Evolutionary conservation across 345 rosid genomes (phyloP), one percentile per base, ranked within the genome.

Genomic region (Eutrema heterophyllum): DNA sequence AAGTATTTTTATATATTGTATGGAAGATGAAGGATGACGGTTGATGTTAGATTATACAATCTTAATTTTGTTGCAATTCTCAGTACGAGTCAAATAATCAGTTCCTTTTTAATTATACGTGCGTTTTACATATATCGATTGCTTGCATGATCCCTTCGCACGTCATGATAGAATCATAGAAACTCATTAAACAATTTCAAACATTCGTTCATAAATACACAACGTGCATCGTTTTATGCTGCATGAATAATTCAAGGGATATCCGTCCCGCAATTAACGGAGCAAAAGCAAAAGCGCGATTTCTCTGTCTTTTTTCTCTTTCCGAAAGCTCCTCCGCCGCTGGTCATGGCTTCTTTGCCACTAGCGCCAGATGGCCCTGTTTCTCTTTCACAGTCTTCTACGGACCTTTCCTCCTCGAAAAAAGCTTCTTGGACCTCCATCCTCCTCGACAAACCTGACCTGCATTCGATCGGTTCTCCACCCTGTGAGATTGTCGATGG

Each of bases 201-300:
- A 68, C 33, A 13, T 41, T 29, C 7, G 18, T 35, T 65, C 30
- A 44, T 15, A 27, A 44, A 14, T 9, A 29, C 53, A 49, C 41
- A 46, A 64, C 69, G 69, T 64, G 58, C 70, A 65, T 33, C 57
- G 45, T 49, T 65, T 11, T 41, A 62, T 21, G 58, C 60, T 32
- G 45, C 57, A 50, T 21, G 33, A 65, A 12, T 2, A 38, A 15
- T 39, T 18, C 6, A 40, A 43, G 49, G 26, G n/a, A n/a, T n/a
- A n/a, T n/a, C n/a, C n/a, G n/a, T n/a, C n/a, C n/a, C n/a, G n/a
- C n/a, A n/a, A n/a, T n/a, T n/a, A n/a, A n/a, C n/a, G n/a, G n/a
- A n/a, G n/a, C n/a, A n/a, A n/a, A n/a, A n/a, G n/a, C n/a, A n/a
- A n/a, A n/a, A n/a, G n/a, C n/a, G n/a, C n/a, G n/a, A n/a, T n/a